These are phyloP conservation scores for Elsinoe arachidis DNA, from an alignment of 2,329 filamentous ascomycete species.

Conservation along the genomic window DNA sequence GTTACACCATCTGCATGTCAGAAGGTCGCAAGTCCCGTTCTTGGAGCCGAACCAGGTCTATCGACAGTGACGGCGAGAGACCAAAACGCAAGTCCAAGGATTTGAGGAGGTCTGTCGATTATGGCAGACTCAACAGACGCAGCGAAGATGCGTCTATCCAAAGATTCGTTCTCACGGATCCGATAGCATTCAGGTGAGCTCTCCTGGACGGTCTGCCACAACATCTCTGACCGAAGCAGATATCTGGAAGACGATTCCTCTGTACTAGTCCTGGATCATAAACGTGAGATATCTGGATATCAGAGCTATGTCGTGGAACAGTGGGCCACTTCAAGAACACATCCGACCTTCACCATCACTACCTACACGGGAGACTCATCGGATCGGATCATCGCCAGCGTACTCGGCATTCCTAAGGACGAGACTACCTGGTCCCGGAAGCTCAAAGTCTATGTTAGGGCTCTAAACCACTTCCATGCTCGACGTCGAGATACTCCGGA, in stretches of 20 bases:
- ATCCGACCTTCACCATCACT: conserved; percentile 84
- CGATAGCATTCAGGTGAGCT: conserved; percentile 49
- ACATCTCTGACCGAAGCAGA: conserved; percentile 19
- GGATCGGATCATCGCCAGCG: conserved; percentile 68
- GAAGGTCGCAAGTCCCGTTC: conserved; percentile 10
- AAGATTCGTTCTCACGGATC: conserved; percentile 57
- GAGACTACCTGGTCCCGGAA: conserved; percentile 71
- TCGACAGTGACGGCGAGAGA: conserved; percentile 2
- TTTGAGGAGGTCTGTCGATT: conserved; percentile 8
- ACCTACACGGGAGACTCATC: conserved; percentile 84
- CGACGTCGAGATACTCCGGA: conserved; percentile 71
- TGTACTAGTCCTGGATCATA: conserved; percentile 65
- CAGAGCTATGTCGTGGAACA: conserved; percentile 93
- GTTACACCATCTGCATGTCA: conserved; percentile 10
- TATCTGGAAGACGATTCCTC: conserved; percentile 80
- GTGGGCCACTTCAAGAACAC: conserved; percentile 87
- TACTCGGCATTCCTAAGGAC: conserved; percentile 74
- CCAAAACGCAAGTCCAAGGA: conserved; percentile 3
- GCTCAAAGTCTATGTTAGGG: conserved; percentile 75
- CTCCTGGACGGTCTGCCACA: conserved; percentile 27
- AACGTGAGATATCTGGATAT: conserved; percentile 66
- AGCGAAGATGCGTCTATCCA: conserved; percentile 32
- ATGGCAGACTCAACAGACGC: not conserved
- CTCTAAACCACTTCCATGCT: conserved; percentile 76
- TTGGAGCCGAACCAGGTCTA: conserved; percentile 10